Evolutionary conservation across 345 rosid genomes (phyloP), one percentile per base, ranked within the genome.

Genomic region (Hibiscus syriacus): DNA sequence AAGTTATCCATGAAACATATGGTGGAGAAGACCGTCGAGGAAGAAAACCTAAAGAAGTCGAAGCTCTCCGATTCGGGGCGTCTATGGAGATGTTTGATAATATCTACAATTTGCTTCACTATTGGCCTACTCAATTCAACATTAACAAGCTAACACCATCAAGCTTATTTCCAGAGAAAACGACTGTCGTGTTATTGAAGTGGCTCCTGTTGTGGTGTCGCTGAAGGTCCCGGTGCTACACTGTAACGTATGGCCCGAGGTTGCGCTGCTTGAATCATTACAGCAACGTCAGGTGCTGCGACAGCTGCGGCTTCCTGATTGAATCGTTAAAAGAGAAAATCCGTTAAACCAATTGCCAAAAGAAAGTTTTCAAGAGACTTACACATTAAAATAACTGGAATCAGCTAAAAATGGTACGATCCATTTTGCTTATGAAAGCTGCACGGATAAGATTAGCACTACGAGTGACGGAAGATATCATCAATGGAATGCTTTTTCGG

Each of bases 1-100:
- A 14, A 82, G 73, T 26, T 56, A 16, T 54, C 77, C 8, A 86
- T 85, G 85, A 87, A 85, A 81, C 92, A 73, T 78, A 86, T 84
- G 74, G 81, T 70, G 68, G 80, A 70, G 74, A 68, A 67, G 74
- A 23, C 64, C 36, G 54, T 68, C 66, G 66, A 76, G 66, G 73
- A 77, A 55, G 72, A 76, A 64, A 70, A 66, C 49, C 68, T 59
- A 49, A 30, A 30, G 76, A 11, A 36, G 29, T 22, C 48, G 0
- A 10, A 2, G 27, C 66, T 59, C 11, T 53, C 45, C 63, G 82
- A 52, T 30, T 90, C 36, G 87, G 80, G 27, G 81, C 93, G 5
- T 77, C 93, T 0, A 84, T 86, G 48, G 85, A 84, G 84, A 85
- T 92, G 96, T 86, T 85, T 67, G 89, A 90, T 75, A 84, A 90